These are phyloP conservation scores for Sistotremastrum suecicum DNA, from an alignment of 768 basidiomycete genomes.

Conservation along the genomic window DNA sequence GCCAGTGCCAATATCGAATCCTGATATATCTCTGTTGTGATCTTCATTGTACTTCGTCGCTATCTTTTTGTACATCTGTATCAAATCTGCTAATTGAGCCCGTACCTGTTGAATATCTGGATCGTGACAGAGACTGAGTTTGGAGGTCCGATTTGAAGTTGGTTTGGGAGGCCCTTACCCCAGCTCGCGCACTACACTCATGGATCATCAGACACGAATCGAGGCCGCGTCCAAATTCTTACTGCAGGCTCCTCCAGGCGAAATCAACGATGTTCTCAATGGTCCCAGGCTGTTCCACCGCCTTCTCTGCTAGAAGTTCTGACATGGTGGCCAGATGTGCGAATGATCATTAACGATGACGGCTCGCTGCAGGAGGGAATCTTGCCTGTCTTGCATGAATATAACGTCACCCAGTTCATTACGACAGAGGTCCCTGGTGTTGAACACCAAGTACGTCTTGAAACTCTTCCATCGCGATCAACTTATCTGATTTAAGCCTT, in stretches of 20 bases:
- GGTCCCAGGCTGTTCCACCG: constrained; percentile 26
- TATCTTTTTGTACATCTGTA: not conserved
- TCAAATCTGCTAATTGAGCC: not conserved
- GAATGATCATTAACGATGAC: constrained; percentile 81
- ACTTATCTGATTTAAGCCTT: not conserved
- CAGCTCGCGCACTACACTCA: constrained; percentile 11
- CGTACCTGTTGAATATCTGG: not conserved
- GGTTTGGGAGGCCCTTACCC: not conserved
- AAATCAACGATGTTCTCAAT: constrained; percentile 93
- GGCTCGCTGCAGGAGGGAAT: constrained; percentile 67
- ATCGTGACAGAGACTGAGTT: not conserved
- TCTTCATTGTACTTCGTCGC: not conserved
- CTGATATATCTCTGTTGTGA: not conserved
- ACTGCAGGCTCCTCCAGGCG: constrained; percentile 84
- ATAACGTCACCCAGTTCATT: constrained; percentile 81
- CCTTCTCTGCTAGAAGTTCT: not conserved
- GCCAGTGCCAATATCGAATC: no score
- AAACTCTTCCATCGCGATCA: not conserved
- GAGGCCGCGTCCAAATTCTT: constrained; percentile 65
- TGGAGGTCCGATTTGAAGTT: not conserved
- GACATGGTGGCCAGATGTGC: constrained; percentile 49
- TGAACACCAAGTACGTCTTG: constrained; percentile 51
- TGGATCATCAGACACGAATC: constrained; percentile 54
- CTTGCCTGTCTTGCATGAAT: constrained; percentile 62
- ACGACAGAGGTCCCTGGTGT: constrained; percentile 72